These are phyloP conservation scores for Yamadazyma oceani DNA, from an alignment of 1,139 yeast genomes.

Conservation along the genomic window DNA sequence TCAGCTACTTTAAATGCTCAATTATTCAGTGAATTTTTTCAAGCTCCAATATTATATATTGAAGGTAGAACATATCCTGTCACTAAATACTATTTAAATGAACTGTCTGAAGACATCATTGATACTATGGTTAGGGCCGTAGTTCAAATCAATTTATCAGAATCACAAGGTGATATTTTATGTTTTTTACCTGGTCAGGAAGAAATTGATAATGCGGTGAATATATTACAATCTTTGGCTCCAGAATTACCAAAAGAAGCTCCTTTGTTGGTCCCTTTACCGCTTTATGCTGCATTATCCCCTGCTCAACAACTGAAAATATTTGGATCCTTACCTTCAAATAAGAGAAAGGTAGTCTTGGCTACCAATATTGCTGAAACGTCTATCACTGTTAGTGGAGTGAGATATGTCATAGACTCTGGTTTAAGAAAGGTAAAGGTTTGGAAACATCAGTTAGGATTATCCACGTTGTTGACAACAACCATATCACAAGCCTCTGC, in stretches of 20 bases:
- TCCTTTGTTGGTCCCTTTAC: slow-evolving; percentile 73
- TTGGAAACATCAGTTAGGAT: slow-evolving; percentile 89
- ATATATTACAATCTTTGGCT: slow-evolving; percentile 57
- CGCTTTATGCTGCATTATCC: slow-evolving; percentile 90
- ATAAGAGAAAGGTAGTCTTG: slow-evolving; percentile 77
- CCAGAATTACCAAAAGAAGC: slow-evolving; percentile 71
- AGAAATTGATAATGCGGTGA: slow-evolving; percentile 86
- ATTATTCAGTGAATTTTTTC: slow-evolving; percentile 74
- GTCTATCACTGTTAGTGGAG: slow-evolving; percentile 93
- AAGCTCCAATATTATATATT: slow-evolving; percentile 78
- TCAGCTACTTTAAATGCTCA: slow-evolving; percentile 97
- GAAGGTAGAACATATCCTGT: slow-evolving; percentile 93
- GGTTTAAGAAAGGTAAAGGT: slow-evolving; percentile 92
- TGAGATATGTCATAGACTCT: slow-evolving; percentile 88
- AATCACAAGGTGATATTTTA: slow-evolving; percentile 81
- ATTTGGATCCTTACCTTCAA: slow-evolving; percentile 57
- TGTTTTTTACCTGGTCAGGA: slow-evolving; percentile 97
- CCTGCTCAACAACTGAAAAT: slow-evolving; percentile 80
- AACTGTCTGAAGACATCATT: slow-evolving; percentile 71
- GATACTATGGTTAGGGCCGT: slow-evolving; percentile 76
- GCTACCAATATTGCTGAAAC: slow-evolving; percentile 98
- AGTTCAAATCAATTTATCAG: slow-evolving; percentile 75
- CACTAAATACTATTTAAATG: slow-evolving; percentile 60
- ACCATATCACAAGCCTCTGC: slow-evolving; percentile 96
- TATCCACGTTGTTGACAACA: slow-evolving; percentile 85